phyloP scores from a whole-genome alignment of 75 land plant genomes.

The Chamaecyparis obtusa region DNA sequence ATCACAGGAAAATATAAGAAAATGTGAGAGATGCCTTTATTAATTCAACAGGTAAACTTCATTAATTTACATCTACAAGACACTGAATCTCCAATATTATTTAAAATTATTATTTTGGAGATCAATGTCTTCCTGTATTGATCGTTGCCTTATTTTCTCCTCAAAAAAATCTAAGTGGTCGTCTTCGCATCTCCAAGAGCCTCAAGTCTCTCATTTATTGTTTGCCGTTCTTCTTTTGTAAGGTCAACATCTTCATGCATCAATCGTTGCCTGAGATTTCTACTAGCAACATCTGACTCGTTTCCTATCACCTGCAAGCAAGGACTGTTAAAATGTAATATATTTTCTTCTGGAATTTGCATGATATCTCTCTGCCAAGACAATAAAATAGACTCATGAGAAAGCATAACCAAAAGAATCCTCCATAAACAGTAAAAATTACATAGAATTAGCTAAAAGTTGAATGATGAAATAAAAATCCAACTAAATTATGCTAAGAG shows the following conservation, averaged over 20 bases:
- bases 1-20: background rate
- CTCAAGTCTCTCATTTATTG: slow-evolving; percentile 59
- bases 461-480: too few species aligned
- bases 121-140: background rate
- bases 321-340: background rate
- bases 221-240: slow-evolving; percentile 48
- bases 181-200: slow-evolving; percentile 18
- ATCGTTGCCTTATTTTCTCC: background rate
- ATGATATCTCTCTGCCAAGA: background rate
- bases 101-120: background rate
- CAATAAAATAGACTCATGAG: background rate
- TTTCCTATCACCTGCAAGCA: slow-evolving; percentile 50
- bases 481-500: background rate
- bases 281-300: slow-evolving; percentile 18
- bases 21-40: background rate
- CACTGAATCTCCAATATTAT: background rate
- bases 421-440: background rate
- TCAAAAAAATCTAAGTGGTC: background rate
- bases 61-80: background rate
- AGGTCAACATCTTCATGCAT: slow-evolving; percentile 60
- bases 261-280: slow-evolving; percentile 38
- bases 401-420: background rate
- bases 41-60: background rate
- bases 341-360: background rate
- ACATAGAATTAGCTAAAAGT: background rate